phyloP scores from a whole-genome alignment of 345 rosid genomes.

The Alliaria petiolata region DNA sequence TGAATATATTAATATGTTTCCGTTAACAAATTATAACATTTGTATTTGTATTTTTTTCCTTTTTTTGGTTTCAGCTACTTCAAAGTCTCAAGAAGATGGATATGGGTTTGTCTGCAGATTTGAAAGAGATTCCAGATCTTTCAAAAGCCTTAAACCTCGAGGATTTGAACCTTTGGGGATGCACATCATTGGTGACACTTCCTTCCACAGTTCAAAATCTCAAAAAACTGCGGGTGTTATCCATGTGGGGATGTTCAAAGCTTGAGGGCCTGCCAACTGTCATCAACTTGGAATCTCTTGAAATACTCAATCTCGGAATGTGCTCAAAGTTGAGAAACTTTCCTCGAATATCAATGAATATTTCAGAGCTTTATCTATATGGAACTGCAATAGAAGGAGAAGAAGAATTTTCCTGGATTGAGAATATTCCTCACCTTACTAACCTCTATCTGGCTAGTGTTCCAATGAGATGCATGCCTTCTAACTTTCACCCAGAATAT shows the following conservation, averaged over 20 bases:
- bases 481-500: background rate
- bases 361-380: background rate
- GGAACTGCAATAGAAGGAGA: background rate
- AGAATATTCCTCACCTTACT: background rate
- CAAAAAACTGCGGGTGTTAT: background rate
- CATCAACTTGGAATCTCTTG: background rate
- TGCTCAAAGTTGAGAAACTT: background rate
- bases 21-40: too few relatives aligned
- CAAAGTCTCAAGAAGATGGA: too few relatives aligned
- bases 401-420: background rate
- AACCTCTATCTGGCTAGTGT: background rate
- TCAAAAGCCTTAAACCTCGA: background rate
- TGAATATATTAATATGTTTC: too few relatives aligned
- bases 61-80: too few relatives aligned
- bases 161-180: background rate
- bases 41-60: too few relatives aligned
- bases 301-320: background rate
- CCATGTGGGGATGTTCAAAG: background rate
- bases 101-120: background rate
- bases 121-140: slow-evolving; percentile 17
- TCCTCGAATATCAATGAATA: slow-evolving; percentile 1
- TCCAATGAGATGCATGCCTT: background rate
- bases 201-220: background rate
- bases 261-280: background rate
- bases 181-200: background rate